These are phyloP conservation scores for Nidula microcarpa DNA, from an alignment of 768 basidiomycete genomes.

Conservation along the genomic window DNA sequence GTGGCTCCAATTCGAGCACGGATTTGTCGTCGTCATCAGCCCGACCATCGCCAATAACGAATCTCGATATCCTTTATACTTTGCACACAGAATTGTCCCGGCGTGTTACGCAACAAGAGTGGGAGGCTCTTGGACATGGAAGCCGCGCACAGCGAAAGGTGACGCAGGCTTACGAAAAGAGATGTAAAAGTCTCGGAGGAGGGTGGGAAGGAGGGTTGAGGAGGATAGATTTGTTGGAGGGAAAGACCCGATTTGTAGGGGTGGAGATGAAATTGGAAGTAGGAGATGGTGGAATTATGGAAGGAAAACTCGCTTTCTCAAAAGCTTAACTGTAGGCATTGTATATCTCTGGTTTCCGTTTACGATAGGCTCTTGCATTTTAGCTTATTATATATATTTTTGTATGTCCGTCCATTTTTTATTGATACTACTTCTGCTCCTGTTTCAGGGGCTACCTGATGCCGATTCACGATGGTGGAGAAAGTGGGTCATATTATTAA, in stretches of 20 bases:
- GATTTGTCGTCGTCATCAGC: not conserved
- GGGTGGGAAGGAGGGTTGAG: conserved; percentile 71
- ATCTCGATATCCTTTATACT: conserved; percentile 60
- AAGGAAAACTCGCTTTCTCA: too few relatives aligned
- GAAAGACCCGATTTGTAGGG: conserved; percentile 57
- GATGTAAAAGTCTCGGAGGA: conserved; percentile 57
- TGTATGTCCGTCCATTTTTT: too few relatives aligned
- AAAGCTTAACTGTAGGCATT: too few relatives aligned
- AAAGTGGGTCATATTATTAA: too few relatives aligned
- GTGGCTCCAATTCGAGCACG: not conserved
- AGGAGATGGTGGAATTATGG: too few relatives aligned
- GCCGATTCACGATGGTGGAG: too few relatives aligned
- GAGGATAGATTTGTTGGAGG: conserved; percentile 62
- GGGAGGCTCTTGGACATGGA: conserved; percentile 55
- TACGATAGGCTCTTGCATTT: too few relatives aligned
- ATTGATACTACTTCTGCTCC: too few relatives aligned
- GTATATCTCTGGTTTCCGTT: too few relatives aligned
- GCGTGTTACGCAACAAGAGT: conserved; percentile 62
- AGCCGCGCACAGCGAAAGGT: conserved; percentile 57
- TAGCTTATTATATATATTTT: too few relatives aligned
- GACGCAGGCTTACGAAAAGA: conserved; percentile 57
- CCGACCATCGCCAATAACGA: conserved; percentile 37
- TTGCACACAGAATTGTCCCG: conserved; percentile 52
- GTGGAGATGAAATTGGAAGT: conserved; percentile 40
- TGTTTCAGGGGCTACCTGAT: too few relatives aligned